These are phyloP conservation scores for Scheffersomyces titani DNA, from an alignment of 1,139 yeast species.

Conservation along the genomic window DNA sequence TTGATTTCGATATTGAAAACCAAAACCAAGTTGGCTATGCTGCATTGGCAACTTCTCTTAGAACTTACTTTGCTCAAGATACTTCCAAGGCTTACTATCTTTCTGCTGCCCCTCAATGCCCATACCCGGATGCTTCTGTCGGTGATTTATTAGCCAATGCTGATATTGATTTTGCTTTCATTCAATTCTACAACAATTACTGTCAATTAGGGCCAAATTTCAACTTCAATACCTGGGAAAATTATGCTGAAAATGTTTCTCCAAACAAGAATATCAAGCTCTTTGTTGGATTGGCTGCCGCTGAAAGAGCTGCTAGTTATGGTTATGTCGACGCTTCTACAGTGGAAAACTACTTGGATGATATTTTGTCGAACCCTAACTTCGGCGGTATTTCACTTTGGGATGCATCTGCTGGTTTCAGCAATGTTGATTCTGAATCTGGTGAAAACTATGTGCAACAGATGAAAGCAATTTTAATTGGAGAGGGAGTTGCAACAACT, in stretches of 20 bases:
- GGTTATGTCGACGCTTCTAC: slow-evolving; percentile 47
- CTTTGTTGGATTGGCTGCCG: slow-evolving; percentile 75
- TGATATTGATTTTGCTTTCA: slow-evolving; percentile 79
- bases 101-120: slow-evolving; percentile 96
- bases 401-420: slow-evolving; percentile 67
- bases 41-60: slow-evolving; percentile 61
- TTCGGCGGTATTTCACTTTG: slow-evolving; percentile 90
- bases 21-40: slow-evolving; percentile 55
- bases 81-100: slow-evolving; percentile 66
- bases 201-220: slow-evolving; percentile 63
- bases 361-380: slow-evolving; percentile 33
- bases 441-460: slow-evolving; percentile 14
- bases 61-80: slow-evolving; percentile 55
- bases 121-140: slow-evolving; percentile 83
- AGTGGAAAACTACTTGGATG: slow-evolving; percentile 24
- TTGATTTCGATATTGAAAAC: slow-evolving; percentile 48
- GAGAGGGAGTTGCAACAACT: slow-evolving; percentile 1
- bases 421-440: slow-evolving; percentile 8
- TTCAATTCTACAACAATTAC: slow-evolving; percentile 92
- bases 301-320: slow-evolving; percentile 62
- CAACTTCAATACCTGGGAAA: slow-evolving; percentile 86
- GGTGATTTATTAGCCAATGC: slow-evolving; percentile 66
- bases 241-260: slow-evolving; percentile 59
- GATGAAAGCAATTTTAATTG: slow-evolving; percentile 13
- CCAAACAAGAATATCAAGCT: slow-evolving; percentile 70